A percentile compares a stretch with the other conserved stretches of the same genome.
Conservation (phyloP, 305 asterid genomes). For the Rubia tinctorum region DNA sequence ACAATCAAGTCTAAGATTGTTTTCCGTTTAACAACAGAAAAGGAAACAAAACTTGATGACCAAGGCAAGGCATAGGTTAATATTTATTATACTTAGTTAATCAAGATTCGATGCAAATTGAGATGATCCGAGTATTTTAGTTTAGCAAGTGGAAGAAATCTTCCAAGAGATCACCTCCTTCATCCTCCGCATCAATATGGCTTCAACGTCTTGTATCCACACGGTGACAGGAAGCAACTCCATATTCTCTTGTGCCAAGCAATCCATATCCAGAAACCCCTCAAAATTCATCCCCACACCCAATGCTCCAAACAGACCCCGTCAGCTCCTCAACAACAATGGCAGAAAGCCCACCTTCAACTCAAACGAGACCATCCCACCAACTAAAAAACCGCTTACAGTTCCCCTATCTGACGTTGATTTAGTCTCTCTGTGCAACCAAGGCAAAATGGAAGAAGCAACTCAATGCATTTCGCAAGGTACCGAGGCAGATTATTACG, state of each 20-base stretch:
- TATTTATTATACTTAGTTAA: too few species aligned
- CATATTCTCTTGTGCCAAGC: constrained; percentile 16
- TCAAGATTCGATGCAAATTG: too few species aligned
- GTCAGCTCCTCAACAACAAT: constrained; percentile 10
- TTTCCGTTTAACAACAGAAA: too few species aligned
- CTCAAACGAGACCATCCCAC: constrained; percentile 13
- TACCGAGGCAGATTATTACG: constrained; percentile 17
- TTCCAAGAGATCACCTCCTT: not conserved
- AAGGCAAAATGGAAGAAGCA: constrained; percentile 35
- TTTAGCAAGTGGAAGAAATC: not conserved
- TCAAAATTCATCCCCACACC: constrained; percentile 17
- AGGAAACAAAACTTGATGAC: too few species aligned
- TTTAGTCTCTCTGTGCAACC: constrained; percentile 25
- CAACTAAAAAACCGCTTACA: not conserved
- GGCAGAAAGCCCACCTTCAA: constrained; percentile 11
- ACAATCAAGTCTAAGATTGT: too few species aligned
- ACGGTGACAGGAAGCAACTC: constrained; percentile 17
- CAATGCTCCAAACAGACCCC: constrained; percentile 17
- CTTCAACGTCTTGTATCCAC: constrained; percentile 22
- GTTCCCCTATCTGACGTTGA: constrained; percentile 13
- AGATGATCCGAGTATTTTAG: too few species aligned
- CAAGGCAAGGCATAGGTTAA: too few species aligned
- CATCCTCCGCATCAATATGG: constrained; percentile 21
- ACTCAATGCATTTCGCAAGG: constrained; percentile 29
- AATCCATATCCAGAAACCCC: constrained; percentile 10